These are phyloP conservation scores for Casuarina glauca DNA, from an alignment of 306 rosid genomes.

Conservation along the genomic window DNA sequence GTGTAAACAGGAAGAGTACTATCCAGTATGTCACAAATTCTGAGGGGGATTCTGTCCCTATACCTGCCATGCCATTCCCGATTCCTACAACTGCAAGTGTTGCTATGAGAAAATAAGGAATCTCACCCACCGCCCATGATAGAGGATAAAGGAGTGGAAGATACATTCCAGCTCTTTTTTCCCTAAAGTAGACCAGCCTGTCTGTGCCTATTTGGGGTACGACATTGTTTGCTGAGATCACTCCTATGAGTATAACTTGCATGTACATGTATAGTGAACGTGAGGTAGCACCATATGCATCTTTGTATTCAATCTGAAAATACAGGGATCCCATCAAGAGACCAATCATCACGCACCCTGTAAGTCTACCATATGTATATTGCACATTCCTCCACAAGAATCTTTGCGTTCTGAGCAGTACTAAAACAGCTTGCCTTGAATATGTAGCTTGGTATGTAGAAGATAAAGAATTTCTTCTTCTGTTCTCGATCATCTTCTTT, in stretches of 20 bases:
- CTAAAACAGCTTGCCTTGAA: constrained; percentile 14
- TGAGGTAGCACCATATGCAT: constrained; percentile 7
- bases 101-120: constrained; percentile 7
- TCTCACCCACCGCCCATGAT: constrained; percentile 4
- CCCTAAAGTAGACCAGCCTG: constrained; percentile 2
- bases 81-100: constrained; percentile 10
- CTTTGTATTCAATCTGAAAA: not conserved
- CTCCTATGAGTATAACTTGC: constrained; percentile 20
- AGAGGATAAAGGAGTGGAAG: constrained; percentile 4
- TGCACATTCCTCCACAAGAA: constrained; percentile 21
- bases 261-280: constrained; percentile 8
- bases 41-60: not conserved
- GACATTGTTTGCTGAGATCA: constrained; percentile 14
- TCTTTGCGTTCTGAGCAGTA: constrained; percentile 7
- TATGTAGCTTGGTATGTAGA: constrained; percentile 5
- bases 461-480: not conserved
- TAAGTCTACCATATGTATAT: constrained; percentile 8
- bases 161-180: constrained; percentile 8
- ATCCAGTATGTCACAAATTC: constrained; percentile 1
- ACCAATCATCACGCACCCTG: not conserved
- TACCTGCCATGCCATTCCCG: constrained; percentile 12
- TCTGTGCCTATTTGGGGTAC: constrained; percentile 6
- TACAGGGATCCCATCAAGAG: constrained; percentile 17
- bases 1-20: constrained; percentile 4
- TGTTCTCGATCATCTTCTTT: not conserved